These are phyloP conservation scores for Fraxinus albicans DNA, from an alignment of 305 asterid genomes.

Conservation along the genomic window DNA sequence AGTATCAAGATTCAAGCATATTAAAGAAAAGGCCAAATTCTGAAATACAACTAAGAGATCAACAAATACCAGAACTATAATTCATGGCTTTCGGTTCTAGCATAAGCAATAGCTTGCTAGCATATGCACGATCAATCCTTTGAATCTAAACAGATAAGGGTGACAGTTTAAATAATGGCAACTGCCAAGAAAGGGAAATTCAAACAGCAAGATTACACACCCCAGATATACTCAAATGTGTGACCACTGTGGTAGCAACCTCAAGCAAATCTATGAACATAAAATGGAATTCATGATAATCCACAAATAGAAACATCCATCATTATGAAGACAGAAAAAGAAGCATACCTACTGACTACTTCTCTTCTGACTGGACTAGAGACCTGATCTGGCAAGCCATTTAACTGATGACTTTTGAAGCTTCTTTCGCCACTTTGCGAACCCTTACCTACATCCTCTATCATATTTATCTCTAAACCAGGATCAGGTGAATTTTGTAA, in stretches of 20 bases:
- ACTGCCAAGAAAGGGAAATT: background rate
- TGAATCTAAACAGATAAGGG: background rate
- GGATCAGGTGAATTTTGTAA: slow-evolving; percentile 34
- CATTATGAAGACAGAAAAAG: background rate
- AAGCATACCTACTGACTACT: slow-evolving; percentile 46
- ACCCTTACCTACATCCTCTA: slow-evolving; percentile 25
- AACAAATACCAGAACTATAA: background rate
- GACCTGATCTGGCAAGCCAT: slow-evolving; percentile 39
- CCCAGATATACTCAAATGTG: background rate
- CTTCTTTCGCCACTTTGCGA: slow-evolving; percentile 39
- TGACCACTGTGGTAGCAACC: background rate
- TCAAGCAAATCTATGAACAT: background rate
- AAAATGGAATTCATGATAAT: background rate
- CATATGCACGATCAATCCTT: background rate
- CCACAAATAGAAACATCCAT: background rate
- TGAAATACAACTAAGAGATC: background rate
- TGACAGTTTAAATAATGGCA: background rate
- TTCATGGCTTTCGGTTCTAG: background rate
- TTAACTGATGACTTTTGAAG: slow-evolving; percentile 32
- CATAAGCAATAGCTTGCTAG: background rate
- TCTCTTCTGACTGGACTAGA: slow-evolving; percentile 54
- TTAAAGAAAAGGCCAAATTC: background rate
- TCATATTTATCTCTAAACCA: slow-evolving; percentile 28
- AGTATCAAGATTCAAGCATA: background rate
- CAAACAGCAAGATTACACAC: background rate